phyloP scores from a whole-genome alignment of 2,329 filamentous ascomycete species.

The Shiraia bambusicola region DNA sequence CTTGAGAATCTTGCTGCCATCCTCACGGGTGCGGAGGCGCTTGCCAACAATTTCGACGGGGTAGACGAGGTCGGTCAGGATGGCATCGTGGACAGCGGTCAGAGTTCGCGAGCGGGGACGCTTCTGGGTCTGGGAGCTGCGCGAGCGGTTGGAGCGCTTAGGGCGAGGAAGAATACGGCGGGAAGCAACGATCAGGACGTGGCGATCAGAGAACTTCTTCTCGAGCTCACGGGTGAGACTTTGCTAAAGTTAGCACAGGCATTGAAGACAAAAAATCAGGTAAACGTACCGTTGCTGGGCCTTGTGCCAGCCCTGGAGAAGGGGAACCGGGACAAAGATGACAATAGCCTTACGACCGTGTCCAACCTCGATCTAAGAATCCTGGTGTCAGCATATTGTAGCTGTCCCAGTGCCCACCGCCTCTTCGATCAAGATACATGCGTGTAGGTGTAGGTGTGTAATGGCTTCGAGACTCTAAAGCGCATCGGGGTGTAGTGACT shows the following conservation, averaged over 20 bases:
- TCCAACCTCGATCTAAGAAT: constrained; percentile 94
- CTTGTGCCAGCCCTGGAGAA: constrained; percentile 97
- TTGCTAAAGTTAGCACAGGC: constrained; percentile 44
- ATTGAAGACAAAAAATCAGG: too few relatives aligned
- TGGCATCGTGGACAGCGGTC: constrained; percentile 97
- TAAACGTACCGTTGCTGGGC: constrained; percentile 94
- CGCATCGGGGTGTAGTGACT: constrained; percentile 30
- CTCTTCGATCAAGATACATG: constrained; percentile 47
- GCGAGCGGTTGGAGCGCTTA: constrained; percentile 95
- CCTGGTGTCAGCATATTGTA: constrained; percentile 57
- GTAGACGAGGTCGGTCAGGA: constrained; percentile 97
- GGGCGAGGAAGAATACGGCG: constrained; percentile 98
- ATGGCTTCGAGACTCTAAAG: constrained; percentile 28
- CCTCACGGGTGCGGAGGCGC: constrained; percentile 97
- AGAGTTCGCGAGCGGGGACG: constrained; percentile 96
- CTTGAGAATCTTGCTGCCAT: constrained; percentile 98
- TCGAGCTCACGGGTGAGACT: constrained; percentile 99
- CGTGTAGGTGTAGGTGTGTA: constrained; percentile 27
- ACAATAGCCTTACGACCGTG: constrained; percentile 99
- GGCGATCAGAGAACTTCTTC: constrained; percentile 99
- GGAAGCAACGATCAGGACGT: constrained; percentile 97
- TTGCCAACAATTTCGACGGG: constrained; percentile 99
- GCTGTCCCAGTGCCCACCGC: constrained; percentile 59
- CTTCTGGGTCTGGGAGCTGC: constrained; percentile 98
- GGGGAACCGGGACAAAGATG: constrained; percentile 99